These are phyloP conservation scores for Cladophialophora chaetospira DNA, from an alignment of 2,329 filamentous ascomycete species.

Conservation along the genomic window DNA sequence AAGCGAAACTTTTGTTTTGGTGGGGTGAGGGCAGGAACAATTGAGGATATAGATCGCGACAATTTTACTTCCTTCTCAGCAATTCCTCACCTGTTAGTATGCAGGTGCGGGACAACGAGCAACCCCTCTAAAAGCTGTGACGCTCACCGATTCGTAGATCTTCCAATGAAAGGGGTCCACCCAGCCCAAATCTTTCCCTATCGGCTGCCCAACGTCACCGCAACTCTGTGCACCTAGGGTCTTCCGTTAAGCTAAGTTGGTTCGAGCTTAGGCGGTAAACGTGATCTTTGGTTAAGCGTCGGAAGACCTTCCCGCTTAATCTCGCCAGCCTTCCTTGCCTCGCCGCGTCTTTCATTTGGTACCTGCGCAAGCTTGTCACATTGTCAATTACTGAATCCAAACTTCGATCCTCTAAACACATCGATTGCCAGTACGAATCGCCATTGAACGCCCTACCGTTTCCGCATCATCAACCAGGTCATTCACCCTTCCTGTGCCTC, in stretches of 20 bases:
- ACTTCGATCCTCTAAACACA: not conserved
- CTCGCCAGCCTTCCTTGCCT: constrained; percentile 4
- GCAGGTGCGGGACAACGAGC: constrained; percentile 11
- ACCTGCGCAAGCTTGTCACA: constrained; percentile 25
- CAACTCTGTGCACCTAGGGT: not conserved
- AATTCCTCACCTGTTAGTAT: constrained; percentile 14
- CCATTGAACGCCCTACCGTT: not conserved
- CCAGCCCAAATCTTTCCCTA: not conserved
- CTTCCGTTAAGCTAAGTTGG: not conserved
- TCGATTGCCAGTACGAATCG: not conserved
- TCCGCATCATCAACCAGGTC: not conserved
- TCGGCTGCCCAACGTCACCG: constrained; percentile 1
- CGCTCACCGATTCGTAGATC: constrained; percentile 4
- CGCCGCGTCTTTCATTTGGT: constrained; percentile 26
- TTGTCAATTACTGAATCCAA: constrained; percentile 1
- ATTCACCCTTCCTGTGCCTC: too few relatives aligned
- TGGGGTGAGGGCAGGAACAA: constrained; percentile 19
- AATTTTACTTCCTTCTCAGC: constrained; percentile 7
- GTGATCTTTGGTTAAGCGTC: constrained; percentile 15
- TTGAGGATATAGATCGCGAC: constrained; percentile 20
- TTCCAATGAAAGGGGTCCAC: constrained; percentile 1
- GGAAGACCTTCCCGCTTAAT: constrained; percentile 15
- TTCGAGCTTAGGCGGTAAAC: not conserved
- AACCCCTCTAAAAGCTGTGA: constrained; percentile 9
- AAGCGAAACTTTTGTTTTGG: constrained; percentile 29